phyloP scores from a whole-genome alignment of 371 early-diverging fungal genomes.

The Lichtheimia ramosa region DNA sequence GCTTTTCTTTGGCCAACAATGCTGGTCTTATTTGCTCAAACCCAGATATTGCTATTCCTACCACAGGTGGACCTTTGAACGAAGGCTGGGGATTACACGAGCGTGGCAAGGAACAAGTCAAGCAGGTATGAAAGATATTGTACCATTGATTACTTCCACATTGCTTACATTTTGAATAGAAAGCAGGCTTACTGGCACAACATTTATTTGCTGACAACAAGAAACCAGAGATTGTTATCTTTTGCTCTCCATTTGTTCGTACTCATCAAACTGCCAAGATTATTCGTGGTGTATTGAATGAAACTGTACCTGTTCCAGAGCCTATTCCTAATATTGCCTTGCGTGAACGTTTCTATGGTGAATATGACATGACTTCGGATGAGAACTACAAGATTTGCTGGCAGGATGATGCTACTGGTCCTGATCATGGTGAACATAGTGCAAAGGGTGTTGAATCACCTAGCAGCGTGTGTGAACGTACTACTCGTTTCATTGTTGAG shows the following conservation, averaged over 20 bases:
- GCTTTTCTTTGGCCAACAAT: conserved; percentile 49
- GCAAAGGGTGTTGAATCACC: conserved; percentile 33
- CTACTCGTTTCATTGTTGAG: conserved; percentile 35
- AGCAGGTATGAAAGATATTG: conserved; percentile 18
- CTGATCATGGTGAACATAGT: conserved; percentile 46
- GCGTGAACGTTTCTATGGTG: conserved; percentile 46
- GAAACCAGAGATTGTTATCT: conserved; percentile 26
- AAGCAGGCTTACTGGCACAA: conserved; percentile 36
- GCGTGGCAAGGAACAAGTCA: conserved; percentile 42
- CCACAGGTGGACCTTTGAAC: conserved; percentile 38
- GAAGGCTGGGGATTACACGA: conserved; percentile 49
- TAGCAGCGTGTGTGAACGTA: conserved; percentile 39
- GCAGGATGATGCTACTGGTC: conserved; percentile 31
- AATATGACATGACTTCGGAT: conserved; percentile 44
- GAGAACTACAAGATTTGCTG: conserved; percentile 39
- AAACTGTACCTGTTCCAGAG: conserved; percentile 11
- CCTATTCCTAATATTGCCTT: conserved; percentile 24
- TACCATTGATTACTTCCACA: no score
- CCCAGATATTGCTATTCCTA: conserved; percentile 52
- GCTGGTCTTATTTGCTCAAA: conserved; percentile 41
- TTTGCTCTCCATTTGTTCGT: conserved; percentile 49
- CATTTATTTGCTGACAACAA: conserved; percentile 26
- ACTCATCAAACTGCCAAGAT: conserved; percentile 48
- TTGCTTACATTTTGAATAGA: background rate
- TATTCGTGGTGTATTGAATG: conserved; percentile 29